Evolutionary conservation across 441 rosid genomes (phyloP), one percentile per base, ranked within the genome.

Genomic region (Gossypium trilobum): DNA sequence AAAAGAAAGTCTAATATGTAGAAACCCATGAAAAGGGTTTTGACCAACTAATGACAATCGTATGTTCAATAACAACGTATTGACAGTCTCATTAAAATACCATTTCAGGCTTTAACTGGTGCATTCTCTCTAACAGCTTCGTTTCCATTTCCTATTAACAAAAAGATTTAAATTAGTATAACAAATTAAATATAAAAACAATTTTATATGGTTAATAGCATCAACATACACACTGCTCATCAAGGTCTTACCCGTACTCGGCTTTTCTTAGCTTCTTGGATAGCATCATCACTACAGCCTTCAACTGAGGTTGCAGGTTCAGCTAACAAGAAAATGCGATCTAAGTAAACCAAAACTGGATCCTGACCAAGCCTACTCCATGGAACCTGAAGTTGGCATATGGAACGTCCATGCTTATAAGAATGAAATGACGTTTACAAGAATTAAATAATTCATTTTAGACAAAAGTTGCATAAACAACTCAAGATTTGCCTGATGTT

Each of bases 321-420:
- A 39, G 96, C 97, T 73, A 33, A 80, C 59, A 95, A 81, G 82
- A 82, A 95, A 68, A 95, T 93, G 36, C 89, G 87, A 86, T 95
- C 98, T 79, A 95, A 85, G 76, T 73, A 85, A 80, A 95, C 97
- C 68, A 89, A 77, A 74, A 95, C 98, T 29, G 99, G 97, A 70
- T 95, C 98, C 85, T 93, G 98, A 78, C 98, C 99, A 75, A 95
- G 98, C 85, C 92, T 91, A 84, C 93, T 95, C 99, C 99, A 93
- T 4, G 98, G 99, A 72, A 95, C 98, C 99, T 95, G 87, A 69
- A 77, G 80, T 75, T 62, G 10, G 48, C 64, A 74, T 31, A 33
- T 13, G 23, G 22, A 29, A 31, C 27, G n/a, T 42, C 14, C 0
- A 17, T 17, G 29, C n/a, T 42, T 10, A 10, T 8, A 17, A 19